A percentile compares a stretch with the other conserved stretches of the same genome.
Evolutionary conservation across 805 yeast species (phyloP).

Genomic region (Lipomyces starkeyi): DNA sequence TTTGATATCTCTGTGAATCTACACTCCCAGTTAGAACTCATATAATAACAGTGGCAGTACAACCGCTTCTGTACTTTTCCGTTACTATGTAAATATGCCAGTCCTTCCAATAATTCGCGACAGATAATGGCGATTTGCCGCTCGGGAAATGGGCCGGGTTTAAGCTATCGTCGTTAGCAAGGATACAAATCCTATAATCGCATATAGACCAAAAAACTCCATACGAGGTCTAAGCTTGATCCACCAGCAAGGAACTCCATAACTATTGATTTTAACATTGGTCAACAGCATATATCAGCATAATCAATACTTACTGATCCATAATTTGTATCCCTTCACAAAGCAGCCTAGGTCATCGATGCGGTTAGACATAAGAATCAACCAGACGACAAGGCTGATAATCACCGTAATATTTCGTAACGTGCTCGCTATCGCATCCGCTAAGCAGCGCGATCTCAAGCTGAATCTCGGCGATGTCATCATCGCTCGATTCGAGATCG

Average conservation of each 20-base stretch:
- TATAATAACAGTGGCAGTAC: constrained; percentile 49
- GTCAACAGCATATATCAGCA: background rate
- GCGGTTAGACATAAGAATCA: background rate
- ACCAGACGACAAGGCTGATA: background rate
- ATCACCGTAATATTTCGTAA: constrained; percentile 64
- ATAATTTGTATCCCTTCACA: constrained; percentile 68
- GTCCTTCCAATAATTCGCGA: constrained; percentile 62
- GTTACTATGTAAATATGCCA: constrained; percentile 67
- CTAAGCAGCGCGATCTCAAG: constrained; percentile 72
- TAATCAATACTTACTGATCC: constrained; percentile 55
- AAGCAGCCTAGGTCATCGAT: constrained; percentile 57
- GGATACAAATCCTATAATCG: background rate
- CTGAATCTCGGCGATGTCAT: constrained; percentile 74
- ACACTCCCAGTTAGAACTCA: constrained; percentile 20
- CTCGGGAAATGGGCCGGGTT: constrained; percentile 65
- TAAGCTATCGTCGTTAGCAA: constrained; percentile 35
- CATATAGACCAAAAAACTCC: background rate
- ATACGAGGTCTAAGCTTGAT: constrained; percentile 66
- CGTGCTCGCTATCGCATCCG: constrained; percentile 65
- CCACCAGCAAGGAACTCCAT: constrained; percentile 87
- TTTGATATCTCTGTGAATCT: constrained; percentile 91
- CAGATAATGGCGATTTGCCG: constrained; percentile 60
- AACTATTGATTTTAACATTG: constrained; percentile 39
- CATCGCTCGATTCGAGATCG: constrained; percentile 68
- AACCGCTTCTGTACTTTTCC: constrained; percentile 50